Percentiles rank a stretch among this genome's conserved stretches.
Conservation (phyloP, 2,329 filamentous ascomycete species). For the Diplocarpon rosae region DNA sequence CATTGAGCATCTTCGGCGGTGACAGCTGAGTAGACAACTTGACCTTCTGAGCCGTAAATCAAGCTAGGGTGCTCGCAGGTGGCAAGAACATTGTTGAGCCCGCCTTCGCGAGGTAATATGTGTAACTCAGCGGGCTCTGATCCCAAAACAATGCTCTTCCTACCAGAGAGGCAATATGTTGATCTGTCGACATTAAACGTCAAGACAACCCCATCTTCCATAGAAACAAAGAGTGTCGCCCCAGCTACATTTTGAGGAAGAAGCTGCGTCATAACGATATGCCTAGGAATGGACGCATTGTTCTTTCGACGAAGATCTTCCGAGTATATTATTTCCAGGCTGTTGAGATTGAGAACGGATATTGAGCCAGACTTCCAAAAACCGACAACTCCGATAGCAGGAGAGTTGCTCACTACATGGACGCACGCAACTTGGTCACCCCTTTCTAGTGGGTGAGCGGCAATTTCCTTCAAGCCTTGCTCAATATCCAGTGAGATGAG, state of each 20-base stretch:
- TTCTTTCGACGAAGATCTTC: constrained; percentile 53
- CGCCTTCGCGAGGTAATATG: constrained; percentile 56
- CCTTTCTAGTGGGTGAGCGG: constrained; percentile 48
- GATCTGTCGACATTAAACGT: constrained; percentile 61
- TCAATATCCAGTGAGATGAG: constrained; percentile 58
- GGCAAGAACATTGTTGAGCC: constrained; percentile 73
- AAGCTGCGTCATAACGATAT: constrained; percentile 68
- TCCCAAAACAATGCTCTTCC: constrained; percentile 75
- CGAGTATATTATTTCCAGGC: constrained; percentile 53
- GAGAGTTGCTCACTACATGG: constrained; percentile 54
- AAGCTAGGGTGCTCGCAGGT: constrained; percentile 90
- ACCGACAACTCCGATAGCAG: constrained; percentile 64
- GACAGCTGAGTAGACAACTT: constrained; percentile 86
- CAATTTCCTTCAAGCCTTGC: constrained; percentile 44
- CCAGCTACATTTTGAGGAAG: constrained; percentile 46
- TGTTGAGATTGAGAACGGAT: constrained; percentile 58
- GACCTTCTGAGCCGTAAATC: constrained; percentile 80
- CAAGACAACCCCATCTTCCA: constrained; percentile 86
- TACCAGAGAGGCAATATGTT: constrained; percentile 54
- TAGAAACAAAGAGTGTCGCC: constrained; percentile 75
- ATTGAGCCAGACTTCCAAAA: constrained; percentile 81
- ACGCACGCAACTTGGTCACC: constrained; percentile 79
- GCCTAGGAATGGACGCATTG: constrained; percentile 69
- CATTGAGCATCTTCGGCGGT: constrained; percentile 77
- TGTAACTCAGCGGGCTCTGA: constrained; percentile 77